Evolutionary conservation across 2,329 filamentous ascomycete species (phyloP), one percentile per base, ranked within the genome.

Genomic region (Nemania sp.): DNA sequence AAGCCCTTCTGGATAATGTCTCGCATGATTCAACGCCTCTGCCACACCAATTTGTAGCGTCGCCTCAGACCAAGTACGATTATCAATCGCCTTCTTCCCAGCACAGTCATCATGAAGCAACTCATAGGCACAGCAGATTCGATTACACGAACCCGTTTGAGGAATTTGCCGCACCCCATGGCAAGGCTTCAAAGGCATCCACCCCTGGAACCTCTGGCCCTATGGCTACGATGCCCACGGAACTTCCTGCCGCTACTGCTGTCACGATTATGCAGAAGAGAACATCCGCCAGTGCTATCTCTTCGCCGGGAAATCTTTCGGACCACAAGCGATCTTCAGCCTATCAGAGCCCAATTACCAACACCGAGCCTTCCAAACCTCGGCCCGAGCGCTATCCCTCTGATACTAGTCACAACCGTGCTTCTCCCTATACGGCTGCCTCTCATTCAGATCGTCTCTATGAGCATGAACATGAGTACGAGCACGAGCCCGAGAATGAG

Each of bases 241-340:
- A 66, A 65, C 63, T 62, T 42, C 63, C 74, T 32, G 71, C 74
- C 25, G 71, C 72, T 53, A 72, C 76, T 20, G 70, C 75, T 45
- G 77, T 81, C 59, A 80, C 83, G 67, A 79, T 83, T 58, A 71
- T 83, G 25, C 83, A 83, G 73, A 85, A 84, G 72, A 85, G 84
- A 73, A 76, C 77, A 57, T 71, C 67, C 56, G 29, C 40, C 21
- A 75, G 69, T 63, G 76, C 51, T 63, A 71, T 63, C 20, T 73
- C 72, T 76, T 76, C 53, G 60, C 78, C 59, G 5, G 60, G 57
- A 37, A 62, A 65, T 45, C 47, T 39, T 32, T 59, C 63, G 6
- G 60, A 63, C 17, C 42, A 63, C 21, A 64, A 60, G 42, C 60
- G 58, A 29, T 45, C 21, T 66, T 74, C 54, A 72, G 74, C 43